Base-by-base conservation (phyloP, 352 stramenopile genomes). In the Lagenidium sp. region DNA sequence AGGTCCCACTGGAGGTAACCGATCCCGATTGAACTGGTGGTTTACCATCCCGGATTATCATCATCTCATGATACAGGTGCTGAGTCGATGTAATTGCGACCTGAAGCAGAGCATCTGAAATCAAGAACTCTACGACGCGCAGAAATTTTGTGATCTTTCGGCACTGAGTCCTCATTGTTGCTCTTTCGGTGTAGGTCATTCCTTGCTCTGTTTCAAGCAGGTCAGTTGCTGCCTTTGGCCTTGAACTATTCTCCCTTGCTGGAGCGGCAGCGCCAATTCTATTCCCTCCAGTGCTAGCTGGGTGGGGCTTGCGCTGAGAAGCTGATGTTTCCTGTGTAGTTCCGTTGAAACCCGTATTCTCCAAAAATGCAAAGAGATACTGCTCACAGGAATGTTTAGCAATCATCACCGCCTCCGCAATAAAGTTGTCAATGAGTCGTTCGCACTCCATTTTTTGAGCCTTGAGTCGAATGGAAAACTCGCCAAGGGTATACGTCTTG, bases 171-270 rank as follows among this genome's bases (percentile, higher is more conserved):
- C 84, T 77, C 63, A 97, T 87, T 0, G 79, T 87, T 5, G 91
- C 88, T 3, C 89, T 72, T 43, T 97, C 90, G n/a, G 94, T 97
- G 55, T 97, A 97, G 3, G 85, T 97, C 82, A 97, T 97, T n/a
- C 57, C 53, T 39, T 64, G 73, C 19, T 71, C 55, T 4, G 54
- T 40, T 16, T 63, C 50, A 7, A 60, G 34, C 5, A 41, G 41
- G 20, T 55, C 53, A 16, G 45, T 35, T 4, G 40, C 36, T 4
- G 47, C 30, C 26, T 41, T 42, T 12, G 16, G 34, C 29, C 18
- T 10, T 8, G 15, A 32, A 18, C 31, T 29, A 29, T 8, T 35
- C 36, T 57, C 24, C 16, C 8, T 4, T 39, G 7, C 34, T 39
- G 43, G 32, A 12, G 25, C n/a, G n/a, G n/a, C 12, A 44, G 25